phyloP scores from a whole-genome alignment of 768 basidiomycete species.

The Rubroboletus satanas region DNA sequence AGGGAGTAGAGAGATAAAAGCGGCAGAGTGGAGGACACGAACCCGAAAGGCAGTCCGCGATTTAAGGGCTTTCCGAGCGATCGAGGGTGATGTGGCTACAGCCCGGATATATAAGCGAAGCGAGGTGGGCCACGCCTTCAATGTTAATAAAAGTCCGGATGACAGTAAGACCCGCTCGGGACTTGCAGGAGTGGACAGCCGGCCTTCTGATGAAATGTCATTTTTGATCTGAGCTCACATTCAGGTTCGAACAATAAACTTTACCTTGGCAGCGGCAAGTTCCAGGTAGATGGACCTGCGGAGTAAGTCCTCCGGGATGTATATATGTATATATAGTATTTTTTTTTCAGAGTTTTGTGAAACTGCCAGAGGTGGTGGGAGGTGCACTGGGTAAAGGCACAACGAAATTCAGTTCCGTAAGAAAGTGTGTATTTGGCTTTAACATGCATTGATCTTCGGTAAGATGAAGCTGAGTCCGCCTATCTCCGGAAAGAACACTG shows the following conservation, averaged over 20 bases:
- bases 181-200: slow-evolving; percentile 21
- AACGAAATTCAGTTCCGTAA: slow-evolving; percentile 30
- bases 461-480: slow-evolving; percentile 28
- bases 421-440: slow-evolving; percentile 32
- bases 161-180: slow-evolving; percentile 27
- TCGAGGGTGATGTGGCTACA: slow-evolving; percentile 26
- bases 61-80: slow-evolving; percentile 22
- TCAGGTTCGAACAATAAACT: slow-evolving; percentile 29
- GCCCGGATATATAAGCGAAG: slow-evolving; percentile 27
- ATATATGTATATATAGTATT: neutral
- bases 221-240: slow-evolving; percentile 22
- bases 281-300: slow-evolving; percentile 27
- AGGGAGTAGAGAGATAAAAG: slow-evolving; percentile 15
- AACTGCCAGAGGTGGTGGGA: slow-evolving; percentile 2
- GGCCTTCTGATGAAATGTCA: slow-evolving; percentile 22
- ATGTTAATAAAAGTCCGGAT: slow-evolving; percentile 29
- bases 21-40: slow-evolving; percentile 21
- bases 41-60: slow-evolving; percentile 20
- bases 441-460: slow-evolving; percentile 30
- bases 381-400: slow-evolving; percentile 20
- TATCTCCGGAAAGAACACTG: slow-evolving; percentile 28
- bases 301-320: slow-evolving; percentile 18
- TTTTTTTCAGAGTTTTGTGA: slow-evolving; percentile 1
- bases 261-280: slow-evolving; percentile 31
- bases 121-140: slow-evolving; percentile 27